Evolutionary conservation across 805 yeast species (phyloP), one percentile per base, ranked within the genome.

Genomic region (Candida nanaspora): DNA sequence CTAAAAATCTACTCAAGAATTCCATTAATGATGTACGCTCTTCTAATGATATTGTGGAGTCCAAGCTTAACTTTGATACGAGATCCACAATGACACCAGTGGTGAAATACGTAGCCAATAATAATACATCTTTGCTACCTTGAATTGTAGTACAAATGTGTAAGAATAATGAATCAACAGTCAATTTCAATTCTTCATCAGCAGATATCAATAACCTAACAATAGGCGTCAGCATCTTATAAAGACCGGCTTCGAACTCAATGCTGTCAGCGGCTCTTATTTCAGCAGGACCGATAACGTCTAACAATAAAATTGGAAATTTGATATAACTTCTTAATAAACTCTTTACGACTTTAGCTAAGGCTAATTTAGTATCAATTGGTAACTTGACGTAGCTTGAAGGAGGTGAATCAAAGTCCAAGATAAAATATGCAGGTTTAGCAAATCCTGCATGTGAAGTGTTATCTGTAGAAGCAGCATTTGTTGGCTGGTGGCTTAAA

Each of bases 1-100:
- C 68, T 40, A 75, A 44, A 37, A 66, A 62, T 33, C 62, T 59
- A 6, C 64, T 62, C 26, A 71, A 49, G 21, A 70, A 57, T 38
- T 62, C 68, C 39, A 74, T 46, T 5, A 67, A 40, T 26, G 59
- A 55, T 15, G 67, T 68, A 15, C 56, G 45, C 16, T 49, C 46
- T 6, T 26, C 21, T 4, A n/a, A 30, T 6, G 37, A 18, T 5
- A 49, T 19, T 2, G 18, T 23, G 11, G 38, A 30, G 30, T 45
- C 59, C 46, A 45, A 60, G 52, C 38, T 49, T 8, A 55, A 38
- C 20, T 59, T 58, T 0, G 74, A 57, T 27, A 72, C 47, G 4
- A 62, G 46, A 30, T 64, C 65, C 2, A 68, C 52, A 6, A 72
- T 53, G 16, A 64, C 50, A 5, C 62, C 60, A 19, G 66, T 53